These are phyloP conservation scores for Boletus subcaerulescens DNA, from an alignment of 768 basidiomycete species.

Conservation along the genomic window DNA sequence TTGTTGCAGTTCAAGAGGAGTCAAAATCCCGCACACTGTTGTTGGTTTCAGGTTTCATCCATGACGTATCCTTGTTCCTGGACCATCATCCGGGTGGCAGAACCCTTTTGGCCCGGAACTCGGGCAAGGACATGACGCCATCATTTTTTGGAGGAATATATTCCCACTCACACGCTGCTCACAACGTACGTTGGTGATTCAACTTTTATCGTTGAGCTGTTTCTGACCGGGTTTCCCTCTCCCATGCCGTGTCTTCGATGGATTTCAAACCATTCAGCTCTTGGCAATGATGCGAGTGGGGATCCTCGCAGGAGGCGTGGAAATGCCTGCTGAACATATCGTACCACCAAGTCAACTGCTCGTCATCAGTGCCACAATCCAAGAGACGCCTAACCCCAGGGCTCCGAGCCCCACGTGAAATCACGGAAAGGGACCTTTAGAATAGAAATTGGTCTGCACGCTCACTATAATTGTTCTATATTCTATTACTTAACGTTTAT, in stretches of 20 bases:
- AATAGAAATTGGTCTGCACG: background rate
- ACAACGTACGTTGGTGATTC: conserved; percentile 50
- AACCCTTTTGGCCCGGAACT: conserved; percentile 49
- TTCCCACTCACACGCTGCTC: conserved; percentile 79
- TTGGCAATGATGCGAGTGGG: conserved; percentile 79
- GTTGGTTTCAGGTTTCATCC: conserved; percentile 82
- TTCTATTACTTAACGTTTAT: conserved; percentile 4
- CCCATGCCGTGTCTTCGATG: background rate
- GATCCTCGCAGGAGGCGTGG: conserved; percentile 61
- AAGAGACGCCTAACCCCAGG: conserved; percentile 2
- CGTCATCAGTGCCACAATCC: conserved; percentile 21
- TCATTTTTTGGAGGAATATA: conserved; percentile 86
- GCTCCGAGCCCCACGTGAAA: background rate
- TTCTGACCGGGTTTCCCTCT: conserved; percentile 5
- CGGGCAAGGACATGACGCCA: conserved; percentile 82
- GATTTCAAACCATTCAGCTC: conserved; percentile 35
- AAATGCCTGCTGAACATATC: conserved; percentile 42
- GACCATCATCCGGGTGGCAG: conserved; percentile 81
- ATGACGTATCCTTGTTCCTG: conserved; percentile 72
- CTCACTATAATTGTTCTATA: conserved; percentile 15
- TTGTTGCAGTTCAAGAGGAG: conserved; percentile 57
- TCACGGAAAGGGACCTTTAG: background rate
- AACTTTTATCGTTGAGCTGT: background rate
- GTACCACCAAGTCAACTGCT: conserved; percentile 48
- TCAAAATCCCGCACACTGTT: conserved; percentile 63